phyloP scores from a whole-genome alignment of 179 eudicot species.

The Vitellaria paradoxa region DNA sequence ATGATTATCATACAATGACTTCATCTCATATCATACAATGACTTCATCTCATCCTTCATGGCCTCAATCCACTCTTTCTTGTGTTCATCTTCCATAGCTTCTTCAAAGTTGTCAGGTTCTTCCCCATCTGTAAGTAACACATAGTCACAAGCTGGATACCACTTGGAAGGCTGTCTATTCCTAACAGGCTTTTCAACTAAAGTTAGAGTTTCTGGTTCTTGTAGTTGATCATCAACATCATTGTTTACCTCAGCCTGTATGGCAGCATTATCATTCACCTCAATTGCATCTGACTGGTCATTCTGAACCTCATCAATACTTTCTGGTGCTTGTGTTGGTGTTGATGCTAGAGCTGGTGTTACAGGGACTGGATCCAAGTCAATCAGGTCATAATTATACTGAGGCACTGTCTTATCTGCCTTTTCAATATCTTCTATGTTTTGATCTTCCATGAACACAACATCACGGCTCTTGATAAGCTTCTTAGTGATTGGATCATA shows the following conservation, averaged over 20 bases:
- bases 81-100: constrained; percentile 17
- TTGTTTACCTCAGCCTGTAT: neutral
- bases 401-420: neutral
- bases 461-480: neutral
- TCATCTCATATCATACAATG: no score
- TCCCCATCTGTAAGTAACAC: constrained; percentile 15
- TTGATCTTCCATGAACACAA: neutral
- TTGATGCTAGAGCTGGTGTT: neutral
- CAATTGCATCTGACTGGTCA: neutral
- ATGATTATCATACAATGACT: constrained; percentile 10
- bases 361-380: neutral
- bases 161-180: neutral
- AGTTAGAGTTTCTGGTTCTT: neutral
- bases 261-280: neutral
- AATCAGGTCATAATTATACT: neutral
- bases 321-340: no score
- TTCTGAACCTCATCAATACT: neutral
- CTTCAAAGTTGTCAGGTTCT: constrained; percentile 15
- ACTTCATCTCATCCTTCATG: constrained; percentile 20
- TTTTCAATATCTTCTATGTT: neutral
- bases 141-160: constrained; percentile 11
- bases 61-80: constrained; percentile 15
- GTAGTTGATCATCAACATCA: neutral
- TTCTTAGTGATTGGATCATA: neutral
- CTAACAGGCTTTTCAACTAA: constrained; percentile 2